phyloP scores from a whole-genome alignment of 2,329 filamentous ascomycete species.

The Calonectria montana region DNA sequence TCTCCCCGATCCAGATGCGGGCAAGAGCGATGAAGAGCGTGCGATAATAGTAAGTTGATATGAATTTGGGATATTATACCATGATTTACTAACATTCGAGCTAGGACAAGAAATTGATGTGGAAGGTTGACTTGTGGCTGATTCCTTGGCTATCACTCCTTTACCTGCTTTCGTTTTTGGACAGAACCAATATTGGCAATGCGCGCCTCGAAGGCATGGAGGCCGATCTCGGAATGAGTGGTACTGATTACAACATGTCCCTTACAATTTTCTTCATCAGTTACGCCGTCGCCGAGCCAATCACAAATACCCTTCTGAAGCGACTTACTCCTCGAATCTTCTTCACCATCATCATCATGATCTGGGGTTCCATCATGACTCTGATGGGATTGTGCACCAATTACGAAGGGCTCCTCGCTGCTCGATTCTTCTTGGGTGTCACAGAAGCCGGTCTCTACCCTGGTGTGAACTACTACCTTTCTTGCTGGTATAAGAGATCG shows the following conservation, averaged over 20 bases:
- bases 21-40: constrained; percentile 70
- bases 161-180: constrained; percentile 64
- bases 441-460: constrained; percentile 75
- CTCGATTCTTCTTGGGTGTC: constrained; percentile 71
- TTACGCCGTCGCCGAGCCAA: constrained; percentile 72
- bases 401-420: constrained; percentile 56
- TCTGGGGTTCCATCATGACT: constrained; percentile 60
- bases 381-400: constrained; percentile 61
- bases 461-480: constrained; percentile 75
- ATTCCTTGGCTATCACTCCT: constrained; percentile 70
- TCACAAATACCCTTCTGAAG: constrained; percentile 76
- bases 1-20: constrained; percentile 61
- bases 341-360: constrained; percentile 74
- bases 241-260: constrained; percentile 67
- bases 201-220: constrained; percentile 50
- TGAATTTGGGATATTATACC: constrained; percentile 44
- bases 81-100: not conserved
- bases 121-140: constrained; percentile 67
- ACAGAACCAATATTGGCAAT: constrained; percentile 60
- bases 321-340: constrained; percentile 70
- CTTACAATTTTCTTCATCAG: constrained; percentile 77
- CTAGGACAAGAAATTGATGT: constrained; percentile 61
- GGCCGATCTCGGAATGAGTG: constrained; percentile 26
- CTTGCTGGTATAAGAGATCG: constrained; percentile 81
- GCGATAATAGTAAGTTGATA: constrained; percentile 64